Conservation (phyloP, 1,139 yeast species). For the Magnusiomyces starmeri region DNA sequence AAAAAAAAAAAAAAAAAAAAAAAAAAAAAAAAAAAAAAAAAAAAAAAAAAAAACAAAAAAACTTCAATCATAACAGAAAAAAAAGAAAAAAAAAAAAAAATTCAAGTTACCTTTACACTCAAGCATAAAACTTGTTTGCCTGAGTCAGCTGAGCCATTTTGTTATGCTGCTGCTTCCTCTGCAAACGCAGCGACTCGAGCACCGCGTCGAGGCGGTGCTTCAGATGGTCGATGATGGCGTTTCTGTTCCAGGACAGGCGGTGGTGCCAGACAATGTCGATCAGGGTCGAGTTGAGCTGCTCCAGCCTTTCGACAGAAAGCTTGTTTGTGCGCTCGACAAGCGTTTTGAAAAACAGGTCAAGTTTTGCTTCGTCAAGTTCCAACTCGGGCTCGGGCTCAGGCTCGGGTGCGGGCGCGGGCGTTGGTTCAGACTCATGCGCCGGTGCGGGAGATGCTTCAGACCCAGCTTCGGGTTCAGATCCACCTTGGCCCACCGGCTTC, state of each 20-base stretch:
- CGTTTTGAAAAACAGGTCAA: conserved; percentile 27
- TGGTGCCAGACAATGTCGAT: conserved; percentile 72
- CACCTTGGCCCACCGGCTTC: no score
- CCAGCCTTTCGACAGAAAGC: conserved; percentile 62
- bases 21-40: neutral
- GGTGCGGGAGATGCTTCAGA: conserved; percentile 10
- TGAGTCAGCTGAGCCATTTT: neutral
- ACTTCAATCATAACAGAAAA: neutral
- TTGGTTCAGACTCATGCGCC: conserved; percentile 1
- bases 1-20: no score
- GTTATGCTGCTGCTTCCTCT: conserved; percentile 11
- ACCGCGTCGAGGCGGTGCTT: conserved; percentile 17
- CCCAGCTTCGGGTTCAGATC: conserved; percentile 11
- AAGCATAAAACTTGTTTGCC: neutral
- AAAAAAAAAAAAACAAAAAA: neutral
- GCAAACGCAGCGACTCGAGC: conserved; percentile 11
- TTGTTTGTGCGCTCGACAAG: conserved; percentile 41
- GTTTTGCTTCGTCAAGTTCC: conserved; percentile 30
- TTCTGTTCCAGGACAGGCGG: conserved; percentile 61
- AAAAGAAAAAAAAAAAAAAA: neutral
- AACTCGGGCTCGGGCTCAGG: conserved; percentile 11
- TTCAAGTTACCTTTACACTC: neutral
- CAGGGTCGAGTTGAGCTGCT: conserved; percentile 61
- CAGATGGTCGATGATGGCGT: conserved; percentile 27
- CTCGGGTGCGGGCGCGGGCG: conserved; percentile 2